Conservation (phyloP, 2,329 filamentous ascomycete species). For the Clarireedia hainanense region DNA sequence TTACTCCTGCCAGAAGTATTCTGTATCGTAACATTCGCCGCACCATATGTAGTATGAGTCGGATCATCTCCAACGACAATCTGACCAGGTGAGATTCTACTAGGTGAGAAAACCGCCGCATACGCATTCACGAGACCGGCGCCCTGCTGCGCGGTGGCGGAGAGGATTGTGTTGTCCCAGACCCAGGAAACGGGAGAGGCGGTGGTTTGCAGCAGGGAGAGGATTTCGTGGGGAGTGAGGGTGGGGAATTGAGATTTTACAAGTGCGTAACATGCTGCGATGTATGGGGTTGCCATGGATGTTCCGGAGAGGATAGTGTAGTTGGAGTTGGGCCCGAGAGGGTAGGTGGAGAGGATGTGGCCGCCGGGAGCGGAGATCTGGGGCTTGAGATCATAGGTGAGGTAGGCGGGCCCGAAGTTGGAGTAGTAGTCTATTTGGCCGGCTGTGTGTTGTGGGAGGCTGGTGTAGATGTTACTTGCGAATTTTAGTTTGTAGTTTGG, state of each 20-base stretch:
- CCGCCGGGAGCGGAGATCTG: conserved; percentile 30
- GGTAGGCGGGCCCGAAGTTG: conserved; percentile 13
- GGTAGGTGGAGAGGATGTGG: conserved; percentile 31
- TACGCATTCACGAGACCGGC: conserved; percentile 30
- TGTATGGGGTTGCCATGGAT: conserved; percentile 32
- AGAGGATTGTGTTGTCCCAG: conserved; percentile 24
- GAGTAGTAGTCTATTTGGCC: conserved; percentile 18
- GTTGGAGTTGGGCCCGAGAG: conserved; percentile 24
- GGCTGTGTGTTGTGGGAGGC: conserved; percentile 8
- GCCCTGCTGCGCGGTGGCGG: conserved; percentile 30
- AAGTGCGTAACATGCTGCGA: conserved; percentile 30
- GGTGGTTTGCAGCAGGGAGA: conserved; percentile 27
- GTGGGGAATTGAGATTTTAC: conserved; percentile 29
- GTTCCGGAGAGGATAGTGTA: conserved; percentile 32
- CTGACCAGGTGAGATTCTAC: conserved; percentile 20
- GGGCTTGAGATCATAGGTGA: conserved; percentile 14
- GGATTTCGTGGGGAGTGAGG: conserved; percentile 24
- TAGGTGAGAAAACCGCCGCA: conserved; percentile 24
- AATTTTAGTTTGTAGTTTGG: conserved; percentile 12
- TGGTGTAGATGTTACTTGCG: neutral
- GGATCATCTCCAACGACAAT: conserved; percentile 16
- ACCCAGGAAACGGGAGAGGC: conserved; percentile 24
- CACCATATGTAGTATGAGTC: conserved; percentile 7
- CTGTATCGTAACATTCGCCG: conserved; percentile 23
- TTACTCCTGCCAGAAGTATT: conserved; percentile 17